Base-by-base conservation (phyloP, 106 monocot species). In the Platanthera guangdongensis region DNA sequence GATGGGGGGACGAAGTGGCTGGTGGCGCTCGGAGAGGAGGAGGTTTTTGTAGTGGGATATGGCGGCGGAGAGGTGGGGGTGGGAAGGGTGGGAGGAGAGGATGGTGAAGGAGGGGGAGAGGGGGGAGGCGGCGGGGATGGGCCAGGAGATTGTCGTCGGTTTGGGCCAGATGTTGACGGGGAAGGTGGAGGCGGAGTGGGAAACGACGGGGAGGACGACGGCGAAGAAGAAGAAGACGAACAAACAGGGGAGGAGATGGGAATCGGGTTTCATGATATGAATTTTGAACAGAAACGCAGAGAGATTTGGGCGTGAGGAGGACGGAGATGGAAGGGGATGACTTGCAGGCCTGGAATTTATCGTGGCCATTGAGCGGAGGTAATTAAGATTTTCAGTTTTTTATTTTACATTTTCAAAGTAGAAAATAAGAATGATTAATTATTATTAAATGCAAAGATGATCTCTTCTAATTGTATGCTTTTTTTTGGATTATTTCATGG, bases 161-260 rank as follows among this genome's bases (percentile, higher is more conserved):
- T 88, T 85, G 5, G 95, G 93, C 95, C 95, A 96, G 4, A 95
- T 73, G 73, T 84, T 84, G 83, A 95, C 78, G 6, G 63, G 73
- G 45, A 51, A 9, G 18, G 46, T 18, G 16, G 12, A 5, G 15
- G 82, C 15, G 12, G 47, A 47, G 1, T 54, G 48, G 19, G 47
- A 57, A 28, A 71, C 60, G 39, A 73, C 25, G 39, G 64, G 28
- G 81, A 60, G 15, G 71, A 68, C 15, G 55, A 46, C 47, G 68
- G 47, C 8, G 54, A 46, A 50, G 14, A 12, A 72, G 73, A 13
- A 8, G 16, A 73, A 28, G 64, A 57, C n/a, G n/a, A n/a, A n/a
- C n/a, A n/a, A 6, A 15, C 15, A 57, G n/a, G 21, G 59, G 21
- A 3, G 3, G 59, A 6, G 18, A 21, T 19, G 21, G 11, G 59